Evolutionary conservation across 257 asterid genomes (phyloP).

Genomic region (Primulina eburnea): DNA sequence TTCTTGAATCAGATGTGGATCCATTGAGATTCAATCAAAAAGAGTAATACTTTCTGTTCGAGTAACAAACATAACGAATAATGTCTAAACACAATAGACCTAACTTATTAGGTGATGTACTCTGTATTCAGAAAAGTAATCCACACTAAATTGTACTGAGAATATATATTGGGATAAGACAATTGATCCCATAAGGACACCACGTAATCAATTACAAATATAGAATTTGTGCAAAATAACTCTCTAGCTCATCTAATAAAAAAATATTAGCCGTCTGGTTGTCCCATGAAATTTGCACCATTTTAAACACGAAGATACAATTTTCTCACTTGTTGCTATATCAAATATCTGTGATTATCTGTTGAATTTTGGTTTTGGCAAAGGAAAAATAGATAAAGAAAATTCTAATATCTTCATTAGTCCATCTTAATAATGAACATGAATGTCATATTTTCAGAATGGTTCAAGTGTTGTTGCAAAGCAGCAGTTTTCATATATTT

Average conservation of each 20-base stretch:
- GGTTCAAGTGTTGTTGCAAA: not conserved
- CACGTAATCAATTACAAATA: not conserved
- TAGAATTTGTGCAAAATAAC: not conserved
- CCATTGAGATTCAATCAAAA: not conserved
- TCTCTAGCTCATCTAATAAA: not conserved
- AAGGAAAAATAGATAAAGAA: not conserved
- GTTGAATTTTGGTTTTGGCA: not conserved
- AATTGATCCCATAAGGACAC: not conserved
- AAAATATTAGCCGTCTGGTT: not conserved
- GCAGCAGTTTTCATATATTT: not conserved
- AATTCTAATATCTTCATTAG: not conserved
- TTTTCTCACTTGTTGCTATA: not conserved
- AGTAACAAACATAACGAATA: not conserved
- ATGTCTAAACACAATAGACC: not conserved
- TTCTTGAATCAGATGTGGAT: not conserved
- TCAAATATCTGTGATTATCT: not conserved
- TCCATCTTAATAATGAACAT: not conserved
- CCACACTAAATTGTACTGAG: not conserved
- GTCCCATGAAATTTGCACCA: not conserved
- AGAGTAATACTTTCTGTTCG: not conserved
- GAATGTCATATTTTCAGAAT: not conserved
- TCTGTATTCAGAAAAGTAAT: not conserved
- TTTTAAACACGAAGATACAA: not conserved
- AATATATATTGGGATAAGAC: not conserved
- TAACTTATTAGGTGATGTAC: not conserved